A percentile compares a stretch with the other conserved stretches of the same genome.
Evolutionary conservation across 345 rosid species (phyloP).

Genomic region (Aethionema arabicum): DNA sequence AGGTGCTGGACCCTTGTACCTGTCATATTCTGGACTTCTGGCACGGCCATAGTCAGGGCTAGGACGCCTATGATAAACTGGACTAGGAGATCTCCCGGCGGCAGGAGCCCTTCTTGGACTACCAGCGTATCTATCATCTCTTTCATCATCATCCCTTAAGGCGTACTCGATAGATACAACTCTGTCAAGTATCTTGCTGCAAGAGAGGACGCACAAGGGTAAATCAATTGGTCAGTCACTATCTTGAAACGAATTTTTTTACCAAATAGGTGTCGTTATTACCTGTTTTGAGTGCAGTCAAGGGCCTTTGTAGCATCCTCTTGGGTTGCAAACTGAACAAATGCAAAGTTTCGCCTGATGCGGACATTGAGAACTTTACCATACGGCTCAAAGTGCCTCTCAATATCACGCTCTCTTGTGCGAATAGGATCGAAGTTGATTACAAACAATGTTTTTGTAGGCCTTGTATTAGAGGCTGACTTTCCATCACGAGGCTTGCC

Average conservation of each 20-base stretch:
- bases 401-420: conserved; percentile 69
- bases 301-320: conserved; percentile 86
- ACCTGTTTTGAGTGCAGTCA: conserved; percentile 76
- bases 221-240: not conserved
- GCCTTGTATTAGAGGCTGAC: conserved; percentile 57
- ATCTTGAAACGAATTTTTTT: not conserved
- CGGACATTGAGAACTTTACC: conserved; percentile 72
- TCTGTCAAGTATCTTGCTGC: conserved; percentile 77
- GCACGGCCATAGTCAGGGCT: conserved; percentile 84
- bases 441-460: conserved; percentile 82
- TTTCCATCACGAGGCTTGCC: conserved; percentile 66
- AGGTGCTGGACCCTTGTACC: conserved; percentile 58
- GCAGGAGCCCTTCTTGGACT: conserved; percentile 68
- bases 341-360: conserved; percentile 74
- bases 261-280: not conserved
- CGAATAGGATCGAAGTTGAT: conserved; percentile 79
- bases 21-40: conserved; percentile 70
- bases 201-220: conserved; percentile 14
- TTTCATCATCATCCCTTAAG: conserved; percentile 70
- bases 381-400: conserved; percentile 75
- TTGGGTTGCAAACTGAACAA: conserved; percentile 76
- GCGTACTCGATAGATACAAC: conserved; percentile 92
- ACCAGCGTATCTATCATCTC: conserved; percentile 53
- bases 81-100: conserved; percentile 69
- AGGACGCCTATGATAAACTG: conserved; percentile 57